Evolutionary conservation across 441 rosid genomes (phyloP), one percentile per base, ranked within the genome.

Genomic region (Erysimum cheiri): DNA sequence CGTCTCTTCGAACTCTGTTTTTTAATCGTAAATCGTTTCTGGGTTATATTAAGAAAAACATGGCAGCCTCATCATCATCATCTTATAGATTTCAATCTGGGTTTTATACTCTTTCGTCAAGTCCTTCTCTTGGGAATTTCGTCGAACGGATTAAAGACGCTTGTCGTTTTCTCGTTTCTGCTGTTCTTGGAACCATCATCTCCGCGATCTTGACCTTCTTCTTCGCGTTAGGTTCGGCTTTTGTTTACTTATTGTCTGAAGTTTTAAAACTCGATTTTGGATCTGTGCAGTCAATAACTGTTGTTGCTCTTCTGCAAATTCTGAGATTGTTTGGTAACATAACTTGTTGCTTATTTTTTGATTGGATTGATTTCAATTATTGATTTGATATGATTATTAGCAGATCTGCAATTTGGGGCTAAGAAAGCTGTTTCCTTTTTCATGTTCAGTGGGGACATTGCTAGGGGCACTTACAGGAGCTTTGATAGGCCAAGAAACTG

Each of bases 391-490:
- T 32, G 54, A 41, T 50, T 61, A 5, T 52, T 53, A 6, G 43
- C 46, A 69, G 55, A 0, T 64, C 8, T 39, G 6, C 1, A 17
- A 11, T 29, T 75, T 47, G 46, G 39, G 19, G 52, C 64, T 74
- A 31, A 69, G 35, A 57, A 63, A 75, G 75, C 0, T 70, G 71
- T 49, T 75, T 11, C 36, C 67, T 65, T 76, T 75, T 59, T 22
- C 7, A 15, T 75, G 31, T 83, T 78, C 84, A 95, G 99, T 92
- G 57, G 99, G 99, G 5, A 88, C 97, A 39, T 83, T 95, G 85
- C 82, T 95, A 40, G 99, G 99, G 13, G 96, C 98, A 77, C 72
- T 92, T 85, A 92, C 99, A 1, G 98, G 99, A 46, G 99, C 99
- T 79, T 81, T 95, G 76, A 95, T 95, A 55, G 99, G 99, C 33